Evolutionary conservation across 2,329 filamentous ascomycete genomes (phyloP), one percentile per base, ranked within the genome.

Genomic region (Mycosphaerella sp.): DNA sequence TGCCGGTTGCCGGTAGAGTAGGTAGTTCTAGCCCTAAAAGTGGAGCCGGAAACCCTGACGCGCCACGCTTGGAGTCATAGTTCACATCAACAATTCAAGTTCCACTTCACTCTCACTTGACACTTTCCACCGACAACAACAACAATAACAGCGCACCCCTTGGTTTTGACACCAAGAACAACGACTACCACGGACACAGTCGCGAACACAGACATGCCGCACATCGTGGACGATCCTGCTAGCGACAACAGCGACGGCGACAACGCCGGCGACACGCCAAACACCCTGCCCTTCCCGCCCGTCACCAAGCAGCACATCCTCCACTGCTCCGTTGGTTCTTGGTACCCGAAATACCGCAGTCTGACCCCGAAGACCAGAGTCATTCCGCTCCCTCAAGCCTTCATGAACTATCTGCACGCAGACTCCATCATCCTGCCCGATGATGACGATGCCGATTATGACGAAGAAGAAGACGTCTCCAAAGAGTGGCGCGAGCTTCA

Each of bases 321-420:
- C 49, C 86, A 96, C 70, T 98, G 91, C 72, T 94, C 93, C 37
- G 96, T 94, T 70, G 87, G 95, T 67, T 81, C 79, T 54, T 98
- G 93, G 93, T 88, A 95, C 64, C 82, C 86, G 42, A 87, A 82
- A 69, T 95, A 94, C 67, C 85, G 87, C 53, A 75, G 81, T 6
- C 79, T 87, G 42, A 89, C 89, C 30, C 86, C 95, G 39, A 93
- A 91, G 73, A 89, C 91, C 2, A 82, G 87, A 27, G 82, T 95
- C 36, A 85, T 98, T 45, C 84, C 87, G 1, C 78, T 98, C 5
- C 79, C 86, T 0, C 68, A 77, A 3, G 76, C 82, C 3, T 95
- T 97, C 66, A 72, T 97, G 44, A 77, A 85, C 45, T 98, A 97
- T 69, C 82, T 98, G 21, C 86, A 86, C 54, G 86, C 89, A 64